phyloP scores from a whole-genome alignment of 148 eudicot genomes.

The Dianthus caryophyllus region DNA sequence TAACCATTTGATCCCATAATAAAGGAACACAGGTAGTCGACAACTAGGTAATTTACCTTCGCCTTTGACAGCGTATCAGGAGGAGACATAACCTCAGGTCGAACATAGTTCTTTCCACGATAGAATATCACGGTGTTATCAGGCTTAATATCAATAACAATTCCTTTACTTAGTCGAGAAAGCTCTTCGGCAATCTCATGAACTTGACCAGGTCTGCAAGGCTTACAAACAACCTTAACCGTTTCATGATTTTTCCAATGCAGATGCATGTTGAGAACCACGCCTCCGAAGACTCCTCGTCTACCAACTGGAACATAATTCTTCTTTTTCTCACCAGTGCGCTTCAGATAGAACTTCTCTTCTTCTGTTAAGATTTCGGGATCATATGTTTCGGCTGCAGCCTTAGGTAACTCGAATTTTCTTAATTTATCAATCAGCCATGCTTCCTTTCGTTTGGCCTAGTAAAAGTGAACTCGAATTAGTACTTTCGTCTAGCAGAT shows the following conservation, averaged over 20 bases:
- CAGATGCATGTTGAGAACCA: constrained; percentile 97
- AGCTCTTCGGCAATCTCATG: constrained; percentile 87
- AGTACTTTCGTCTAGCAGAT: neutral
- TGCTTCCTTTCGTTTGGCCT: constrained; percentile 95
- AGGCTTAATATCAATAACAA: constrained; percentile 78
- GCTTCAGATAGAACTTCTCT: constrained; percentile 82
- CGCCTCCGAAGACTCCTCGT: constrained; percentile 98
- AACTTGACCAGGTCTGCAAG: constrained; percentile 89
- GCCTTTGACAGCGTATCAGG: constrained; percentile 82
- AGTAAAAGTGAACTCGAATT: neutral
- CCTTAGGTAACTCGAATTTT: constrained; percentile 71
- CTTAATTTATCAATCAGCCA: constrained; percentile 95
- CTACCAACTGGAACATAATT: constrained; percentile 94
- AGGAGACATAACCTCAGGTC: constrained; percentile 87
- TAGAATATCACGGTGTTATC: constrained; percentile 78
- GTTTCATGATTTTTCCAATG: constrained; percentile 99
- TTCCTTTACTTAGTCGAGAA: constrained; percentile 82
- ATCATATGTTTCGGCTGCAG: constrained; percentile 69
- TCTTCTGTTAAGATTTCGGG: constrained; percentile 93
- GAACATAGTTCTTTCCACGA: constrained; percentile 93
- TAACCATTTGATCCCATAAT: neutral
- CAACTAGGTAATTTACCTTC: constrained; percentile 42
- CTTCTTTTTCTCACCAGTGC: constrained; percentile 98
- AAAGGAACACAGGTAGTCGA: neutral
- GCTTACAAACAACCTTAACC: constrained; percentile 86